Conservation (phyloP, 768 basidiomycete genomes). For the Arthromyces matolae region DNA sequence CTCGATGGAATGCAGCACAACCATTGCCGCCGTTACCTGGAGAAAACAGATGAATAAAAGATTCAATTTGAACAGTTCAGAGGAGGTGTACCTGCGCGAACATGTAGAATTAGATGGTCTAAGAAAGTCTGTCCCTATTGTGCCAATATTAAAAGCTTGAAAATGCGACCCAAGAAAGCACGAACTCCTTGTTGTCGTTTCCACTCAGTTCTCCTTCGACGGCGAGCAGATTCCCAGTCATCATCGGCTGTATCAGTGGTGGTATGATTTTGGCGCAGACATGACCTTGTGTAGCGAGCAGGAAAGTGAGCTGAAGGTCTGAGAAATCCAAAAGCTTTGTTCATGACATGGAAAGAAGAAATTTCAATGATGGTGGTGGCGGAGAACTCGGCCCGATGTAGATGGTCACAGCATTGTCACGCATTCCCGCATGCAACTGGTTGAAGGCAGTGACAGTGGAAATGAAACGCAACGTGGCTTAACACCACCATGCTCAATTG, state of each 20-base stretch:
- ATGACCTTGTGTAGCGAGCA: too few species aligned
- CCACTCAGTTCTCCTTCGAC: conserved; percentile 65
- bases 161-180: neutral
- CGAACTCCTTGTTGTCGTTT: conserved; percentile 70
- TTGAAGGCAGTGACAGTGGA: neutral
- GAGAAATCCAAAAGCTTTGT: too few species aligned
- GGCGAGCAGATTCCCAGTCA: conserved; percentile 36
- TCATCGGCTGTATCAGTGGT: too few species aligned
- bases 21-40: conserved; percentile 89
- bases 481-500: too few species aligned
- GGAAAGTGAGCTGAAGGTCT: too few species aligned
- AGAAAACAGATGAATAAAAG: conserved; percentile 1
- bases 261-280: too few species aligned
- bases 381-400: too few species aligned
- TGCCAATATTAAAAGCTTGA: conserved; percentile 9
- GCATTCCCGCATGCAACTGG: neutral
- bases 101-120: conserved; percentile 76
- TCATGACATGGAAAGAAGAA: too few species aligned
- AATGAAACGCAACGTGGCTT: too few species aligned
- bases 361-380: too few species aligned
- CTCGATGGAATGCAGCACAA: conserved; percentile 89
- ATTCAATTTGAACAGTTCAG: neutral
- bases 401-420: too few species aligned
- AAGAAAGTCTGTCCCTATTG: conserved; percentile 75
- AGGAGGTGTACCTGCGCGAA: conserved; percentile 72